Base-by-base conservation (phyloP, 129 eudicot species). In the Chrysanthemum lavandulifolium region DNA sequence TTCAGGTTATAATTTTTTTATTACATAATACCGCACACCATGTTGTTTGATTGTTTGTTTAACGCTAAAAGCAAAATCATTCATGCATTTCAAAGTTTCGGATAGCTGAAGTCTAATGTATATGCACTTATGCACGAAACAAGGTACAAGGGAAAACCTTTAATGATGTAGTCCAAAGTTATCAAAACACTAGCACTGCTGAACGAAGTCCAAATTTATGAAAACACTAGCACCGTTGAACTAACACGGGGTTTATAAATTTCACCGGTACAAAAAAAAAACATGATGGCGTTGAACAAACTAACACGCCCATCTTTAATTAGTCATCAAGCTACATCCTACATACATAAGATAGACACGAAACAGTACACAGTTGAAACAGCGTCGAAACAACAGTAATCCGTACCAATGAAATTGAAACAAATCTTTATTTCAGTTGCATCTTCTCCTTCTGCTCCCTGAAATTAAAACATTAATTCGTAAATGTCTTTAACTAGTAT, bases 371-470 rank as follows among this genome's bases (percentile, higher is more conserved):
- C 19, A 31, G 71, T 74, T 74, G 18, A 65, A 74, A 76, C 67
- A 56, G 61, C 25, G 63, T 49, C 21, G 14, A 23, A 23, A 23
- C 25, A 23, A 23, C 25, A 23, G 25, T 23, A 23, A 23, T 23
- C 1, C 25, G 25, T 23, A 23, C 25, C 25, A 23, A 1, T 23
- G 25, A 23, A 23, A 23, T 23, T 23, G 25, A 23, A 23, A 49
- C 61, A 27, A 25, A 64, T 63, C 19, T 51, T 78, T 2, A 45
- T 36, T 65, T 70, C 40, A 72, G 12, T 2, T 56, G 76, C 21
- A 72, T 78, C 82, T 72, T 72, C 73, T 78, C 49, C 43, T 78
- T 55, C 82, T 72, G 16, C 53, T n/a, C 36, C 78, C 82, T 78
- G 78, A 57, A 76, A 67, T 36, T 43, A 3, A 55, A 65, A 31